Evolutionary conservation across 768 basidiomycete species (phyloP).

Genomic region (Clavulina sp.): DNA sequence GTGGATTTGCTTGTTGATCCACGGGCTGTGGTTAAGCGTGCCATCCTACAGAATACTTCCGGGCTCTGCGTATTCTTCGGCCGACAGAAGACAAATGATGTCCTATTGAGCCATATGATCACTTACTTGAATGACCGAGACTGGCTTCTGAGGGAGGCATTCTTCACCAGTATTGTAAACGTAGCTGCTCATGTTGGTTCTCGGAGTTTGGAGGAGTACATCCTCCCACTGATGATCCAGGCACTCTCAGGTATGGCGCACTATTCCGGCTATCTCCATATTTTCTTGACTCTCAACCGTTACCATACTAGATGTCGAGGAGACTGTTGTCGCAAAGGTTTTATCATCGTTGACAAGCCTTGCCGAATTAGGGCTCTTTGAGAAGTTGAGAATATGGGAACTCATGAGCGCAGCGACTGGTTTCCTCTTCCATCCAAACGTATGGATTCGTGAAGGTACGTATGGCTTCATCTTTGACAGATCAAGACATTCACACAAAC

Average conservation of each 20-base stretch:
- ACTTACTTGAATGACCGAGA: constrained; percentile 78
- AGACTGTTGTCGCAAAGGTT: constrained; percentile 82
- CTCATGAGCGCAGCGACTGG: constrained; percentile 74
- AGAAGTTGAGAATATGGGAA: constrained; percentile 95
- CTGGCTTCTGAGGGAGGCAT: constrained; percentile 79
- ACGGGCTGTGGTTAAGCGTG: constrained; percentile 78
- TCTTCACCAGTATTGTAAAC: constrained; percentile 91
- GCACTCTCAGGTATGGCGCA: constrained; percentile 65
- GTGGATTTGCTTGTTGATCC: constrained; percentile 74
- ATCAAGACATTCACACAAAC: neutral
- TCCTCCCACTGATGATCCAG: constrained; percentile 90
- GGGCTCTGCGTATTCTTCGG: constrained; percentile 88
- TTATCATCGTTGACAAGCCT: constrained; percentile 74
- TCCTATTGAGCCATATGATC: constrained; percentile 77
- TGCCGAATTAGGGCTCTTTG: constrained; percentile 77
- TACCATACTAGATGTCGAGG: constrained; percentile 61
- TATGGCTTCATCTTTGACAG: neutral
- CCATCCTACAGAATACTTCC: constrained; percentile 72
- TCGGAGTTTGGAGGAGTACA: constrained; percentile 85
- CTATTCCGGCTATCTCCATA: neutral
- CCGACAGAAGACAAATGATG: constrained; percentile 83
- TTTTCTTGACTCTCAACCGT: neutral
- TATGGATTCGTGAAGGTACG: constrained; percentile 89
- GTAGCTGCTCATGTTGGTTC: constrained; percentile 90
- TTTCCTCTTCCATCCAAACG: constrained; percentile 87